Percentiles rank a stretch among this genome's conserved stretches.
These are phyloP conservation scores for Exutisphaerella laricina DNA, from an alignment of 2,329 filamentous ascomycete species.

Conservation along the genomic window DNA sequence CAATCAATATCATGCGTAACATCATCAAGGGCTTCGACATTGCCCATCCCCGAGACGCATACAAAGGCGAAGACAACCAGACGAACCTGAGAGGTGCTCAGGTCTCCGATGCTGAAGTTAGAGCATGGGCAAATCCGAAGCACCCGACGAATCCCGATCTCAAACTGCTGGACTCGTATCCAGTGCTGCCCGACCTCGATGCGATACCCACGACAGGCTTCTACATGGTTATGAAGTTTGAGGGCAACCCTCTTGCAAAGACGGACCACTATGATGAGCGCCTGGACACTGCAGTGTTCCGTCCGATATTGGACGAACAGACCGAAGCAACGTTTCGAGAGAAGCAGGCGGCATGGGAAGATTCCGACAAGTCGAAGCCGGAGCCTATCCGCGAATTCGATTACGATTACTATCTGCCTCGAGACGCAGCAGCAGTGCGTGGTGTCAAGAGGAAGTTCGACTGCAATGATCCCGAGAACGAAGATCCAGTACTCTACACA, in stretches of 20 bases:
- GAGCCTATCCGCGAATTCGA: conserved; percentile 52
- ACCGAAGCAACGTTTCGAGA: conserved; percentile 47
- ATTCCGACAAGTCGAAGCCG: conserved; percentile 46
- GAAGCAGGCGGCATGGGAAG: conserved; percentile 43
- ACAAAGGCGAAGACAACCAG: conserved; percentile 61
- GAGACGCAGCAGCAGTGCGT: conserved; percentile 43
- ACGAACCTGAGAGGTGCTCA: conserved; percentile 50
- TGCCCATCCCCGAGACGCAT: conserved; percentile 57
- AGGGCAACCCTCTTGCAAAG: conserved; percentile 51
- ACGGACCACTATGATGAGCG: conserved; percentile 51
- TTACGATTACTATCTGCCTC: conserved; percentile 56
- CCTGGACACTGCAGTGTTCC: conserved; percentile 54
- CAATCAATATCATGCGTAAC: conserved; percentile 55
- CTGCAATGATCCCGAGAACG: conserved; percentile 48
- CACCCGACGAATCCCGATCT: conserved; percentile 55
- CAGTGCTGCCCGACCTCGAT: conserved; percentile 56
- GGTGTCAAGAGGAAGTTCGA: conserved; percentile 54
- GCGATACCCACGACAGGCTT: conserved; percentile 54
- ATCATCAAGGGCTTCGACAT: conserved; percentile 61
- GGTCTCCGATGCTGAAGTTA: conserved; percentile 49
- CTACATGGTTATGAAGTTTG: conserved; percentile 58
- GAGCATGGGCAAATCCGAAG: conserved; percentile 55
- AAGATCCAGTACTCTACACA: conserved; percentile 48
- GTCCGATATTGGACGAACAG: conserved; percentile 45
- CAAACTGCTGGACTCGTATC: conserved; percentile 55